Conservation (phyloP, 2,329 filamentous ascomycete genomes). For the Lasiodiplodia sp. region DNA sequence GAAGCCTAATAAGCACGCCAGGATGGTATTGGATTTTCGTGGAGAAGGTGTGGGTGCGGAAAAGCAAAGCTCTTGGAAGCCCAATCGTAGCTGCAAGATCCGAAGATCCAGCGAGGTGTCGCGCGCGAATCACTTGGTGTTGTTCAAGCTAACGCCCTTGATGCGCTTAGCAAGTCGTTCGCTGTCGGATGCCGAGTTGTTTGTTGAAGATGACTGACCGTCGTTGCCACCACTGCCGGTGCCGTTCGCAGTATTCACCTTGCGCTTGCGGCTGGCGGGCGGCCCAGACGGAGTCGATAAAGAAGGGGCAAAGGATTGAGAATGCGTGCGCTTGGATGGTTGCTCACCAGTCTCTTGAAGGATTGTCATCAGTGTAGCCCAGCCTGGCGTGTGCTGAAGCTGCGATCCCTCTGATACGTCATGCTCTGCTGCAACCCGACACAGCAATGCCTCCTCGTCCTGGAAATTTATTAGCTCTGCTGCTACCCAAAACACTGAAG, state of each 20-base stretch:
- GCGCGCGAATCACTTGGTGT: constrained; percentile 14
- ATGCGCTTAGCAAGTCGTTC: constrained; percentile 71
- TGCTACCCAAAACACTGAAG: background rate
- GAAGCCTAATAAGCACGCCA: background rate
- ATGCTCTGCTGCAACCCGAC: constrained; percentile 81
- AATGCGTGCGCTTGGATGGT: constrained; percentile 73
- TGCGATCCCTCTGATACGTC: constrained; percentile 83
- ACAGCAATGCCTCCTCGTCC: constrained; percentile 89
- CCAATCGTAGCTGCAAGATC: background rate
- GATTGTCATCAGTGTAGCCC: constrained; percentile 92
- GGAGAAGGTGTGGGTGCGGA: background rate
- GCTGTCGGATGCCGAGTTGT: constrained; percentile 52
- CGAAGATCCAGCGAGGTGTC: background rate
- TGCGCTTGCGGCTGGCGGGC: constrained; percentile 36
- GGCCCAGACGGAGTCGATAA: constrained; percentile 24
- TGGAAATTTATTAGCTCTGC: constrained; percentile 50
- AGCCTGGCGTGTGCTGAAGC: constrained; percentile 85
- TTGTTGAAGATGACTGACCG: constrained; percentile 21
- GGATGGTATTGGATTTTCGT: background rate
- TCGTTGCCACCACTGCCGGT: constrained; percentile 12
- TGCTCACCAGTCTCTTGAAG: constrained; percentile 92
- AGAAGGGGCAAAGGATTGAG: constrained; percentile 30
- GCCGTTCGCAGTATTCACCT: constrained; percentile 17
- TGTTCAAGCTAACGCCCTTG: constrained; percentile 66
- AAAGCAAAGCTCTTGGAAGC: background rate